Conservation (phyloP, 495 filamentous ascomycete species). For the Halenospora varia region DNA sequence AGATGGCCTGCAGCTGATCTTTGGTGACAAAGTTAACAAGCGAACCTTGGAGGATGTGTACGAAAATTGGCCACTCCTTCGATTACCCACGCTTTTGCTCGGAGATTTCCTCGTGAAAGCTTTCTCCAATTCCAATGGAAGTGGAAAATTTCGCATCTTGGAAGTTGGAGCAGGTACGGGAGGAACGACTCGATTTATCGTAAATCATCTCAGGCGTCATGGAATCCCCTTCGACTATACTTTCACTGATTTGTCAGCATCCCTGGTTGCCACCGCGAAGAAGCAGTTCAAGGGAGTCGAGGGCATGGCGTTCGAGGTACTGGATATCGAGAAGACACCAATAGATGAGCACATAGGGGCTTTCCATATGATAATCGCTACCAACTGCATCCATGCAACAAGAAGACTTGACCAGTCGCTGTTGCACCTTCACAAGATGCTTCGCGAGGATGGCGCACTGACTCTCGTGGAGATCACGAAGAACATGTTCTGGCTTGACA, state of each 20-base stretch:
- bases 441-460: slow-evolving; percentile 15
- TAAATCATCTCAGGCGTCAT: too few species aligned
- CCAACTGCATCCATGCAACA: slow-evolving; percentile 50
- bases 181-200: too few species aligned
- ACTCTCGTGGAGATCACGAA: slow-evolving; percentile 20
- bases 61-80: neutral
- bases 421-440: slow-evolving; percentile 30
- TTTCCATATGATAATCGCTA: slow-evolving; percentile 50
- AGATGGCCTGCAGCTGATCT: neutral
- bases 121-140: neutral
- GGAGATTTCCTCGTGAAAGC: neutral
- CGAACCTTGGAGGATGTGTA: neutral
- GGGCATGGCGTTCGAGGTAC: slow-evolving; percentile 26
- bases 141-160: neutral
- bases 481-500: slow-evolving; percentile 30
- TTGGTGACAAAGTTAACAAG: neutral
- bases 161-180: neutral
- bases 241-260: slow-evolving; percentile 49
- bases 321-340: slow-evolving; percentile 48
- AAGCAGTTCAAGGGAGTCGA: slow-evolving; percentile 35
- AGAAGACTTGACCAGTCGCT: slow-evolving; percentile 41
- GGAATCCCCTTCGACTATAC: slow-evolving; percentile 35
- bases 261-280: slow-evolving; percentile 44
- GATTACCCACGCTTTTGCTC: neutral
- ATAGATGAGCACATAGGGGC: slow-evolving; percentile 34